Evolutionary conservation across 768 basidiomycete species (phyloP), one percentile per base, ranked within the genome.

Genomic region (Erythrobasidium yunnanense): DNA sequence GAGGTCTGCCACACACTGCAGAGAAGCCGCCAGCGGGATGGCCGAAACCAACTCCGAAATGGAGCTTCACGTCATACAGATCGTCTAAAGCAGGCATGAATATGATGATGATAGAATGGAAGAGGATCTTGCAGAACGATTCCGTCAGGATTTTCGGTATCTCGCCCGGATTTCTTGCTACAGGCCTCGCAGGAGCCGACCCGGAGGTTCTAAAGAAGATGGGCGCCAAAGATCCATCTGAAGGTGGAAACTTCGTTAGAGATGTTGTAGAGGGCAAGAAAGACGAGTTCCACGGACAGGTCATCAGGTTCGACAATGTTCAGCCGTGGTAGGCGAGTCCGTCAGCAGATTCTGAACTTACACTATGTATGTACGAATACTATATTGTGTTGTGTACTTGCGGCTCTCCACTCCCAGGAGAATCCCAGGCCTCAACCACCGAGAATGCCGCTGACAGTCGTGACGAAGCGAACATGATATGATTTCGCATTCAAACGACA

Each of bases 61-160:
- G 67, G 57, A 23, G 55, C 2, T 23, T 52, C 25, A 11, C 69
- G 1, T 42, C 66, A 13, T 73, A 73, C 45, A 29, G 70, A 56
- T 45, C 66, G 0, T 54, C 33, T 42, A 73, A 73, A 63, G 69
- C 70, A 11, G 72, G 66, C 13, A 46, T 72, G 68, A 72, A 72
- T 30, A 73, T 73, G 72, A 66, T 72, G 66, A 52, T 66, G 20
- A 23, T 58, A 1, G 71, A 73, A 34, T 73, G 68, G 70, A 27
- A 17, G 17, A 65, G 71, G n/a, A 52, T 70, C 4, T 50, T 73
- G 18, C 54, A 65, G 38, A 66, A 72, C 30, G 72, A 73, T 55
- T 52, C 54, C 5, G 65, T 72, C 57, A 70, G 67, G 50, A 65
- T 73, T 1, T 62, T 49, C 23, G 29, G 53, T 32, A 46, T 73